A percentile compares a stretch with the other conserved stretches of the same genome.
phyloP scores from a whole-genome alignment of 768 basidiomycete species.

The Melanogaster broomeanus region DNA sequence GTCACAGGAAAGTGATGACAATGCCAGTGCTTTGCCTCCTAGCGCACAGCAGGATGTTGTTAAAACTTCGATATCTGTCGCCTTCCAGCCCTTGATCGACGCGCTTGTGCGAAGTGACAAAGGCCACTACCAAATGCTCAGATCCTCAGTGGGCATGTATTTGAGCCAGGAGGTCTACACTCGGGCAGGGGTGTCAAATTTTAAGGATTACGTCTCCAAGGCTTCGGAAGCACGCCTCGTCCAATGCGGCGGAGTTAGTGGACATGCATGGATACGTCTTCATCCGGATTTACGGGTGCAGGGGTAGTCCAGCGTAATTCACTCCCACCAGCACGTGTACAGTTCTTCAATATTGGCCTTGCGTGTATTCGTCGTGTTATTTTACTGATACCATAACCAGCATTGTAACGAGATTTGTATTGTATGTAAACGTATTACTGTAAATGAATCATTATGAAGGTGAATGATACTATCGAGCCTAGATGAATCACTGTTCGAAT shows the following conservation, averaged over 20 bases:
- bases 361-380: too few relatives aligned
- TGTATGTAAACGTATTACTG: too few relatives aligned
- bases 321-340: not conserved
- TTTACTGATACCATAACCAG: too few relatives aligned
- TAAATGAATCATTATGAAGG: too few relatives aligned
- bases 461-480: too few relatives aligned
- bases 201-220: conserved; percentile 42
- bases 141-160: conserved; percentile 38
- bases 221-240: conserved; percentile 43
- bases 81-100: conserved; percentile 34
- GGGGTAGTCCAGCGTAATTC: not conserved
- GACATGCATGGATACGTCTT: conserved; percentile 38
- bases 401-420: too few relatives aligned
- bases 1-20: not conserved
- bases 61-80: conserved; percentile 5
- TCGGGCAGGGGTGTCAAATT: conserved; percentile 41
- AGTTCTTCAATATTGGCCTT: too few relatives aligned
- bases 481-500: too few relatives aligned
- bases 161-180: conserved; percentile 37
- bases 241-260: conserved; percentile 40
- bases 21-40: not conserved
- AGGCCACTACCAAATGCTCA: conserved; percentile 34
- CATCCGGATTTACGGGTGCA: conserved; percentile 24
- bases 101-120: conserved; percentile 30
- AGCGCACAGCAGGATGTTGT: not conserved